phyloP scores from a whole-genome alignment of 345 rosid species.

The Camelina hispida region DNA sequence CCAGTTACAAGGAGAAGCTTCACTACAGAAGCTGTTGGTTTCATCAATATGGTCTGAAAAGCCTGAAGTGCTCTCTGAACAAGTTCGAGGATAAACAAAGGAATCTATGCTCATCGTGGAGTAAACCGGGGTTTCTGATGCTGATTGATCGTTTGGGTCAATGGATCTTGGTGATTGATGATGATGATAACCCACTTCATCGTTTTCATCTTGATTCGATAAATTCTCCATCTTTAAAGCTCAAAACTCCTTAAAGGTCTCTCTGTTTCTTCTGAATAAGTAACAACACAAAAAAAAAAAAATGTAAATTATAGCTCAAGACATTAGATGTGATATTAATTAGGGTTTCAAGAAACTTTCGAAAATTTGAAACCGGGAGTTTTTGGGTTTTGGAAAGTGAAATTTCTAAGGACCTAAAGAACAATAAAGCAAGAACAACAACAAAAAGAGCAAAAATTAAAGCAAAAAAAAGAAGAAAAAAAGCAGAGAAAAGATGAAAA shows the following conservation, averaged over 20 bases:
- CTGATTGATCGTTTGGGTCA: conserved; percentile 58
- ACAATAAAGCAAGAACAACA: conserved; percentile 30
- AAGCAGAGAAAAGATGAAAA: conserved; percentile 9
- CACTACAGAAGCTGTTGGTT: conserved; percentile 60
- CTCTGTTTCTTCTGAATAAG: conserved; percentile 28
- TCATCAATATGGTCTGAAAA: conserved; percentile 75
- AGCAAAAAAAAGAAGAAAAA: neutral
- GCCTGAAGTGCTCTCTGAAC: conserved; percentile 76
- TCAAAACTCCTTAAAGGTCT: neutral
- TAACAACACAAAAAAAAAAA: too few species aligned
- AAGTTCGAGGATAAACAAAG: conserved; percentile 62
- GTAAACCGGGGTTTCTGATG: conserved; percentile 62
- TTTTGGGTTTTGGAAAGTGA: conserved; percentile 37
- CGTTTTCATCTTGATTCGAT: conserved; percentile 54
- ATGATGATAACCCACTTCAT: conserved; percentile 56
- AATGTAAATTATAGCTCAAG: conserved; percentile 19
- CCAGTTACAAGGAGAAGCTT: conserved; percentile 74
- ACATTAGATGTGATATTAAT: conserved; percentile 27
- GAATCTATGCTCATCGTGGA: conserved; percentile 71
- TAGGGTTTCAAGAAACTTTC: conserved; percentile 25
- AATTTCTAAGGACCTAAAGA: conserved; percentile 29
- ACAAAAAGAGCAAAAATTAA: conserved; percentile 25
- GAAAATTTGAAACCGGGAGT: conserved; percentile 34
- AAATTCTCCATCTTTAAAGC: conserved; percentile 53
- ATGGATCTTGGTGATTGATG: conserved; percentile 61